Evolutionary conservation across 2,329 filamentous ascomycete genomes (phyloP).

Genomic region (Colletotrichum sp.): DNA sequence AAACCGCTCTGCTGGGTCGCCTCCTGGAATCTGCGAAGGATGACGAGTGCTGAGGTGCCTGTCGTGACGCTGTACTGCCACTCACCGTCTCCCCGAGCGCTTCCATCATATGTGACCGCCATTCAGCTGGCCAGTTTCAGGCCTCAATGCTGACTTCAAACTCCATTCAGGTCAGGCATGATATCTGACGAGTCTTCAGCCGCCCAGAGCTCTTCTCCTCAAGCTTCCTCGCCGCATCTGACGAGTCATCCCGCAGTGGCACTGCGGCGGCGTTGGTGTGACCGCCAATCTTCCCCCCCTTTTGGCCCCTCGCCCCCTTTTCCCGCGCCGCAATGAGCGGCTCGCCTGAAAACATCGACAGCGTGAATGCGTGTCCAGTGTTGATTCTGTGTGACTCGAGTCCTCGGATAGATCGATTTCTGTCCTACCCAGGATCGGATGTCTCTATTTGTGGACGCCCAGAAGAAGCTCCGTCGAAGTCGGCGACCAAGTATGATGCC

Average conservation of each 20-base stretch:
- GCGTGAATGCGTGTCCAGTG: neutral
- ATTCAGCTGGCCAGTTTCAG: neutral
- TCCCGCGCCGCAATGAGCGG: neutral
- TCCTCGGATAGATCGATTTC: neutral
- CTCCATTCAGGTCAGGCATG: neutral
- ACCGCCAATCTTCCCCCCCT: conserved; percentile 29
- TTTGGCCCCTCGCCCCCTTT: neutral
- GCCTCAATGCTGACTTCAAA: neutral
- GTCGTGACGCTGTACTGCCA: neutral
- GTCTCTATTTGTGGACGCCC: neutral
- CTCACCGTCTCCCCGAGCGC: neutral
- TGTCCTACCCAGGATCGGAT: neutral
- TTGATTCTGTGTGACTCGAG: neutral
- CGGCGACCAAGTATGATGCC: conserved; percentile 27
- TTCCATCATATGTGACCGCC: neutral
- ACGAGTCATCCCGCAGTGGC: neutral
- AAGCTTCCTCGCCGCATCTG: neutral
- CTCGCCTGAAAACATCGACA: neutral
- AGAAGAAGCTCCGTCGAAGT: neutral
- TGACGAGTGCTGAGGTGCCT: neutral
- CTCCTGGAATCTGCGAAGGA: neutral
- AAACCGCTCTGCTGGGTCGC: neutral
- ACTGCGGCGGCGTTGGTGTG: conserved; percentile 26
- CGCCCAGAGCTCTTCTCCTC: neutral
- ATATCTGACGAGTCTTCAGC: neutral